Evolutionary conservation across 306 rosid genomes (phyloP), one percentile per base, ranked within the genome.

Genomic region (Citrullus mucosospermus): DNA sequence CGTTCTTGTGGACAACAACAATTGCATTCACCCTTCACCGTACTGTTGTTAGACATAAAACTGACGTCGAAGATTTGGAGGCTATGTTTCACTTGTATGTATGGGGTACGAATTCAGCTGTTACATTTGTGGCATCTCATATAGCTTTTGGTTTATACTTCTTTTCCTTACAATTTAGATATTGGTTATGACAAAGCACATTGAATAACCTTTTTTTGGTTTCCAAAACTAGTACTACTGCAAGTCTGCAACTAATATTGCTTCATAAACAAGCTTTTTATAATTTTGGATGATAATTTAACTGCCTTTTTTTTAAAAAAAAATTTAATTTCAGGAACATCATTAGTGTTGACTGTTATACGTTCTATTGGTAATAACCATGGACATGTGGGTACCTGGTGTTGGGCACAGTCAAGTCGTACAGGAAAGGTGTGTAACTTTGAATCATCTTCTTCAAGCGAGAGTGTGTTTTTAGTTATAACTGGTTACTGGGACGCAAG

Each of bases 1-100:
- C 99, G 75, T 96, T 96, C 91, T 86, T 96, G 18, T 96, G 99
- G 99, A 96, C 99, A 57, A 96, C 99, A 44, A 90, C 97, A 10
- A 96, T 96, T 79, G 96, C 99, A 56, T 96, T 96, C 80, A 96
- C 99, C 81, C 93, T 96, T 28, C 99, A 96, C 83, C 98, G 99
- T 25, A 92, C 98, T 44, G 98, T 92, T 78, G 99, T 96, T 53
- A 86, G 85, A 81, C 98, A 96, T 85, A 96, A 96, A 88, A 83
- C 99, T 12, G 99, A 92, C 83, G 97, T 96, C 80, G 99, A 96
- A 81, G 99, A 96, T 86, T 78, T 96, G 83, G 99, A 96, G 88
- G 99, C 87, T 55, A 85, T 96, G 90, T 96, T 88, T 87, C 99
- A 96, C 86, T 90, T 96, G 92, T 96, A 91, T 79, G 98, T 96